Percentiles rank a stretch among this genome's conserved stretches.
phyloP scores from a whole-genome alignment of 1,139 yeast genomes.

The Eremothecium sinecaudum region DNA sequence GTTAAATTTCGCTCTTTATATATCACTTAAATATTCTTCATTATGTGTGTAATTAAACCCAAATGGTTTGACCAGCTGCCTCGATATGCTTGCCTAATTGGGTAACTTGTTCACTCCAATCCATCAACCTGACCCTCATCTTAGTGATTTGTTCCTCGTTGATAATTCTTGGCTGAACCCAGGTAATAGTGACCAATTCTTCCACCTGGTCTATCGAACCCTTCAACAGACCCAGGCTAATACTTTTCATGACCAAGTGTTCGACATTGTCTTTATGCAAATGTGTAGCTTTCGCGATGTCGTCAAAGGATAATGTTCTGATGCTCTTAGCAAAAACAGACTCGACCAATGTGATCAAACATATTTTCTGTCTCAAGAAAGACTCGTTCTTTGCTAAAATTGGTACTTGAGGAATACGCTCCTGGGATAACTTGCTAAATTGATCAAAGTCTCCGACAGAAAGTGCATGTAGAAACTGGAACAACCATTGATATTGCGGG shows the following conservation, averaged over 20 bases:
- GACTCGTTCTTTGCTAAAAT: slow-evolving; percentile 50
- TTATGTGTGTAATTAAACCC: slow-evolving; percentile 42
- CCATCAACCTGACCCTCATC: slow-evolving; percentile 62
- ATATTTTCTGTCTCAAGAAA: slow-evolving; percentile 80
- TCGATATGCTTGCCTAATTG: slow-evolving; percentile 54
- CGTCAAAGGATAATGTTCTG: slow-evolving; percentile 62
- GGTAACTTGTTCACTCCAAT: slow-evolving; percentile 71
- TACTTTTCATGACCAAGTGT: slow-evolving; percentile 82
- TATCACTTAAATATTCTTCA: background rate
- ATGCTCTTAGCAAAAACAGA: slow-evolving; percentile 70
- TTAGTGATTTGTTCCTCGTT: slow-evolving; percentile 67
- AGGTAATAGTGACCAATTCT: slow-evolving; percentile 66
- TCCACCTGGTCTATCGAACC: slow-evolving; percentile 86
- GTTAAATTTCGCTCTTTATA: background rate
- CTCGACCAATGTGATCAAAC: slow-evolving; percentile 86
- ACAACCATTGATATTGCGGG: slow-evolving; percentile 60
- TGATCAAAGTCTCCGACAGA: slow-evolving; percentile 67
- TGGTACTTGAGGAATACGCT: slow-evolving; percentile 40
- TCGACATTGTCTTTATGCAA: slow-evolving; percentile 61
- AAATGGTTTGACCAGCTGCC: slow-evolving; percentile 48
- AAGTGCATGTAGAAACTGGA: slow-evolving; percentile 56
- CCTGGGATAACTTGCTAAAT: slow-evolving; percentile 32
- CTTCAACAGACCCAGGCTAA: slow-evolving; percentile 69
- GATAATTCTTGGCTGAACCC: slow-evolving; percentile 95
- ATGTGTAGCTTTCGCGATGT: slow-evolving; percentile 69